Conservation (phyloP, 2,329 filamentous ascomycete species). For the Fusarium sterilihyphosum region DNA sequence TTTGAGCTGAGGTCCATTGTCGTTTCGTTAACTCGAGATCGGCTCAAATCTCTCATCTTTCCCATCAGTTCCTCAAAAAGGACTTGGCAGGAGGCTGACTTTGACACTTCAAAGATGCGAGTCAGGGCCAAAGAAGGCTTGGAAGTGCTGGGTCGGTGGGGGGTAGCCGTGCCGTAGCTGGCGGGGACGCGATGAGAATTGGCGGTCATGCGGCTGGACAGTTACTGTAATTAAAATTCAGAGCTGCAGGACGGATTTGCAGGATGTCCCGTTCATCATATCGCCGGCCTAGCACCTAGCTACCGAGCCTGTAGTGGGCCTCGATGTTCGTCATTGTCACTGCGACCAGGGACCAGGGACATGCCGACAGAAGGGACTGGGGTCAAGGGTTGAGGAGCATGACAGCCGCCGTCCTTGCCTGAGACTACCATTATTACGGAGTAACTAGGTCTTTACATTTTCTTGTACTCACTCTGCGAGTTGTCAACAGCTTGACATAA, state of each 20-base stretch:
- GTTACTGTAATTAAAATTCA: background rate
- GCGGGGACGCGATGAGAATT: constrained; percentile 23
- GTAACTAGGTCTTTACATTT: background rate
- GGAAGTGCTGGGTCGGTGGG: constrained; percentile 14
- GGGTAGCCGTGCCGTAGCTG: constrained; percentile 16
- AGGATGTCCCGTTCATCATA: constrained; percentile 38
- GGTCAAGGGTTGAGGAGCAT: constrained; percentile 20
- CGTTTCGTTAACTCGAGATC: background rate
- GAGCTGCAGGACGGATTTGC: constrained; percentile 36
- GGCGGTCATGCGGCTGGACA: constrained; percentile 35
- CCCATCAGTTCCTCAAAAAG: background rate
- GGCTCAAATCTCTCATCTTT: background rate
- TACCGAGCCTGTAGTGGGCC: constrained; percentile 43
- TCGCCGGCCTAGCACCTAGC: constrained; percentile 40
- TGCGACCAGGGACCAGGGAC: constrained; percentile 1
- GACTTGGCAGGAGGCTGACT: background rate
- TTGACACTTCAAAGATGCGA: constrained; percentile 7
- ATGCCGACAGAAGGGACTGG: background rate
- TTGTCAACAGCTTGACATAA: background rate
- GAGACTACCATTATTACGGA: background rate
- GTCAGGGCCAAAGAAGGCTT: constrained; percentile 15
- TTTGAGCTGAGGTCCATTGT: background rate
- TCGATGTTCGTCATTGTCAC: constrained; percentile 43
- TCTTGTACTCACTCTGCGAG: background rate
- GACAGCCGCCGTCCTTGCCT: constrained; percentile 18